Base-by-base conservation (phyloP, 2,329 filamentous ascomycete species). In the Cytospora piceae region DNA sequence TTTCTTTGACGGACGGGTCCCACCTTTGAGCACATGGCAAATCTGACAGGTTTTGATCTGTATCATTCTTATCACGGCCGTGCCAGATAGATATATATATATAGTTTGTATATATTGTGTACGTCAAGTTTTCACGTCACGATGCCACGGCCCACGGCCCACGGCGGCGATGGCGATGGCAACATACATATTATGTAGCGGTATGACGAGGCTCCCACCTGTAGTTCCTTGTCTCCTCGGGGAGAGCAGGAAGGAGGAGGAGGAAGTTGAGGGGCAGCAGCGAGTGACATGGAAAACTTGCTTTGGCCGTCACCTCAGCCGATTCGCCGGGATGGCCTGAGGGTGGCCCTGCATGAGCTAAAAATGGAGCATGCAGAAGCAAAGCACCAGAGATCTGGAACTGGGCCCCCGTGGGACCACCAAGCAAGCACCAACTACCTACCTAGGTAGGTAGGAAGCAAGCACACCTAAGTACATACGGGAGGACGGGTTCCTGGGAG, bases 281-380 rank as follows among this genome's bases (percentile, higher is more conserved):
- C 15, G 15, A 42, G 32, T 9, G 39, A 42, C 17, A 42, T 49
- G 20, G 61, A 54, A 63, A 63, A 63, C 61, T 57, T 63, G 61
- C 61, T 63, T 57, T 63, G 53, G 32, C 61, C 61, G 61, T 57
- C 61, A 63, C 61, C 39, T n/a, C 61, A 63, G 61, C 61, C 61
- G 53, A 63, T 63, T 57, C 46, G 46, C 11, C n/a, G 22, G 61
- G 53, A 63, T 39, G 60, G 39, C 53, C 29, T 37, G 29, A 24
- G 31, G 61, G 53, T 52, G 39, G 56, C 61, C 53, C 51, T 32
- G 61, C 53, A 57, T 42, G 22, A 57, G 53, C 61, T 63, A 63
- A 63, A 63, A 57, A 63, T 63, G 61, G 61, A 63, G 61, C 61
- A 63, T 63, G 61, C 61, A 55, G 61, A 55, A 51, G 60, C 39